Conservation (phyloP, 148 eudicot species). For the Persicaria tinctoria region DNA sequence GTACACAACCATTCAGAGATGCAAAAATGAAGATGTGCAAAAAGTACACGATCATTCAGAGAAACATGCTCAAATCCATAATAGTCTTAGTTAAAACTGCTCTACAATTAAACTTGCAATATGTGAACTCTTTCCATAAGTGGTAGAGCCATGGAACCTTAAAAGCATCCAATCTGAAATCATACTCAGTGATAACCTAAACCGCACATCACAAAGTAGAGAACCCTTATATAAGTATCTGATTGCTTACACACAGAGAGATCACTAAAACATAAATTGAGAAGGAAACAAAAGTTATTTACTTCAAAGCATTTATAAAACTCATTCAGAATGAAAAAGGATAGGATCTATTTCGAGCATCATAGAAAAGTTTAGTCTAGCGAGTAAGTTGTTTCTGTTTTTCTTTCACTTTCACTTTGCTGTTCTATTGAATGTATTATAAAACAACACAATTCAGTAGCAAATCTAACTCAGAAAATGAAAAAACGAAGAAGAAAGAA, state of each 20-base stretch:
- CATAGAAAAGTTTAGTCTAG: background rate
- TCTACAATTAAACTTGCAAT: background rate
- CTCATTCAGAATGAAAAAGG: background rate
- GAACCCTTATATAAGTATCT: background rate
- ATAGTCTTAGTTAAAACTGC: background rate
- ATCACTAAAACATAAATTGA: background rate
- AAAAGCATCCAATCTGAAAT: background rate
- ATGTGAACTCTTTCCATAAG: background rate
- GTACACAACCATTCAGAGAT: too few species aligned
- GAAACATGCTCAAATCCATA: background rate
- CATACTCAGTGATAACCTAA: background rate
- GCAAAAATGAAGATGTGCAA: too few species aligned
- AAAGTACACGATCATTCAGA: too few species aligned
- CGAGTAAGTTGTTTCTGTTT: background rate
- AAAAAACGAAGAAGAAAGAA: background rate
- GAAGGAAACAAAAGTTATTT: background rate
- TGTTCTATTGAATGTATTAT: background rate
- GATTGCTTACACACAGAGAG: background rate
- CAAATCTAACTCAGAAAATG: background rate
- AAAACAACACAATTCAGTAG: background rate
- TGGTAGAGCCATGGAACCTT: background rate
- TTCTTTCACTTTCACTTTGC: background rate
- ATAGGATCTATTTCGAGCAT: background rate
- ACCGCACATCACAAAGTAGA: background rate
- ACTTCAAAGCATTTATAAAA: constrained; percentile 3